A percentile compares a stretch with the other conserved stretches of the same genome.
Evolutionary conservation across 495 filamentous ascomycete species (phyloP).

Genomic region (Neurospora cerealis): DNA sequence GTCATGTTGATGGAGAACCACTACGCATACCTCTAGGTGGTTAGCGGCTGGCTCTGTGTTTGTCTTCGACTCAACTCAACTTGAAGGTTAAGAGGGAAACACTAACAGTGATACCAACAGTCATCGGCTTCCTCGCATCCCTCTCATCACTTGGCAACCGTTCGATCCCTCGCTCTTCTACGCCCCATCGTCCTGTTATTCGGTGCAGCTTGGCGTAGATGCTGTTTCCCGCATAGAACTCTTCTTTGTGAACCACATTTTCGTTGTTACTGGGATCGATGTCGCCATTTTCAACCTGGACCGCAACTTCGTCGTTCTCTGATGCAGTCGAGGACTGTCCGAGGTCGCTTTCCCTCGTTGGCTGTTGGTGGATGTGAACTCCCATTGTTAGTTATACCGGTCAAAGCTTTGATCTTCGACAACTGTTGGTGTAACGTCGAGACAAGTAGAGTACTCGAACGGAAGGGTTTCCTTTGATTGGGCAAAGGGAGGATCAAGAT

Average conservation of each 20-base stretch:
- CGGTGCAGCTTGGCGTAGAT: slow-evolving; percentile 59
- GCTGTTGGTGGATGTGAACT: background rate
- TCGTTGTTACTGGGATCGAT: slow-evolving; percentile 15
- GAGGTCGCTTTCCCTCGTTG: background rate
- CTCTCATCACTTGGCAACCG: slow-evolving; percentile 67
- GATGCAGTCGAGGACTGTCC: background rate
- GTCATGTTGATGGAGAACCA: slow-evolving; percentile 83
- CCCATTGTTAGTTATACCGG: background rate
- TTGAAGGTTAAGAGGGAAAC: background rate
- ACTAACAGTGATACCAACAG: slow-evolving; percentile 67
- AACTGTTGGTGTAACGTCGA: no score
- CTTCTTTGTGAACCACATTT: slow-evolving; percentile 51
- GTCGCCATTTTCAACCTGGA: background rate
- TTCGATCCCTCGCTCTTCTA: slow-evolving; percentile 76
- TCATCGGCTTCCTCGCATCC: slow-evolving; percentile 53
- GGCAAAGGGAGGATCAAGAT: background rate
- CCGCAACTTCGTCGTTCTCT: background rate
- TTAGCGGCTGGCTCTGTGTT: background rate
- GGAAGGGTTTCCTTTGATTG: background rate
- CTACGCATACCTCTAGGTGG: slow-evolving; percentile 26
- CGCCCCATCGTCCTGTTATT: slow-evolving; percentile 55
- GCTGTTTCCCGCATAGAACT: slow-evolving; percentile 51
- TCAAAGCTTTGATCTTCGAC: background rate
- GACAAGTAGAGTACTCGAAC: no score
- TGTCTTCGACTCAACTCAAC: background rate